phyloP scores from a whole-genome alignment of 495 filamentous ascomycete genomes.

The Penicillium cinerascens region DNA sequence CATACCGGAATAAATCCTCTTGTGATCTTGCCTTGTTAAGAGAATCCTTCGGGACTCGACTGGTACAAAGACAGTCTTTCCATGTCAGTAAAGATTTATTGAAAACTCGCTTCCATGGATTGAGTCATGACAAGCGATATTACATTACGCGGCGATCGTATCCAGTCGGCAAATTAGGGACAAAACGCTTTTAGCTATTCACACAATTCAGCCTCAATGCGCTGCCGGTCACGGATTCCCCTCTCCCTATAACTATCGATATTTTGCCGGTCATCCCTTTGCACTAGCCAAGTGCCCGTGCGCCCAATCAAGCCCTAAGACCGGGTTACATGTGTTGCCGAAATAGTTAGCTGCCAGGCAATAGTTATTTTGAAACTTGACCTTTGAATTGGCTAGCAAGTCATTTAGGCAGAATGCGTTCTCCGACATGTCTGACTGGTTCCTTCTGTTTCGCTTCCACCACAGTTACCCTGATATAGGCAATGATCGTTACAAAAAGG shows the following conservation, averaged over 20 bases:
- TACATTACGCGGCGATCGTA: neutral
- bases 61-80: too few relatives aligned
- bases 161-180: neutral
- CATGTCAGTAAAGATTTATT: neutral
- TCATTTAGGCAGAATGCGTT: neutral
- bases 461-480: neutral
- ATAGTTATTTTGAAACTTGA: neutral
- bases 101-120: neutral
- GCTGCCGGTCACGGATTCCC: neutral
- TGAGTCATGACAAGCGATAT: neutral
- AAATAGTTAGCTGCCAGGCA: neutral
- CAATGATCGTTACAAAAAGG: neutral
- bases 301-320: neutral
- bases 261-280: neutral
- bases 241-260: neutral
- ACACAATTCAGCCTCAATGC: neutral
- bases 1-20: too few relatives aligned
- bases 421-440: neutral
- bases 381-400: neutral
- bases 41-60: too few relatives aligned
- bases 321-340: neutral
- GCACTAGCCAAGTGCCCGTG: neutral
- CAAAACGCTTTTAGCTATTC: neutral
- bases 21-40: too few relatives aligned
- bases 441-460: neutral